Evolutionary conservation across 352 stramenopile genomes (phyloP), one percentile per base, ranked within the genome.

Genomic region (Peronospora belbahrii): DNA sequence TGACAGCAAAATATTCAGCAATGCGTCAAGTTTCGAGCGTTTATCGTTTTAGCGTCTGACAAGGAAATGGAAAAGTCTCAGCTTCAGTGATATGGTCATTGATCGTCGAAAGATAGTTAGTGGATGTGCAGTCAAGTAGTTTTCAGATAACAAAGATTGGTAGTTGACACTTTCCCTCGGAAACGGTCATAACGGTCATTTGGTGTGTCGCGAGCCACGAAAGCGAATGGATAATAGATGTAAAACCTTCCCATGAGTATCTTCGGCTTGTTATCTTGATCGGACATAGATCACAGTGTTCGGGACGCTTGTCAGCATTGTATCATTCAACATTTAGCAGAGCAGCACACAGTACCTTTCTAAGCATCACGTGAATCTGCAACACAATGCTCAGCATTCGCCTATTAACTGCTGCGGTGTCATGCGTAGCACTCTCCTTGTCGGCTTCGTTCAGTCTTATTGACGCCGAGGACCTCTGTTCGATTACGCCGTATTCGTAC

Each of bases 401-500:
- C 3, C 20, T 54, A 38, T 25, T 35, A 13, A 33, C 10, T 33
- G 14, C 48, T 8, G 42, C 38, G 19, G 34, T 59, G 48, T 52
- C 54, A 14, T 62, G 48, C 36, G 33, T 58, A 42, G 37, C 42
- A 24, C 33, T 63, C 31, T 31, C 33, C 4, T 39, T 56, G 13
- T 44, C 54, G 9, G 51, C 35, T 42, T 56, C 52, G 17, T 22
- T 37, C 2, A 27, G 34, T 14, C 27, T 50, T 6, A 37, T 17
- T 18, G 20, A 13, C 2, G 56, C 56, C 15, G 51, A 70, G 17
- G 48, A 59, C 1, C 36, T 80, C 5, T 80, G 69, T 36, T 76
- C 67, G 6, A 53, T 68, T 10, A 7, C 42, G 13, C 68, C 71
- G 24, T 22, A n/a, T 15, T 63, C 67, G 18, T 79, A 77, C 51